phyloP scores from a whole-genome alignment of 306 rosid species.

The Casuarina cunninghamiana region DNA sequence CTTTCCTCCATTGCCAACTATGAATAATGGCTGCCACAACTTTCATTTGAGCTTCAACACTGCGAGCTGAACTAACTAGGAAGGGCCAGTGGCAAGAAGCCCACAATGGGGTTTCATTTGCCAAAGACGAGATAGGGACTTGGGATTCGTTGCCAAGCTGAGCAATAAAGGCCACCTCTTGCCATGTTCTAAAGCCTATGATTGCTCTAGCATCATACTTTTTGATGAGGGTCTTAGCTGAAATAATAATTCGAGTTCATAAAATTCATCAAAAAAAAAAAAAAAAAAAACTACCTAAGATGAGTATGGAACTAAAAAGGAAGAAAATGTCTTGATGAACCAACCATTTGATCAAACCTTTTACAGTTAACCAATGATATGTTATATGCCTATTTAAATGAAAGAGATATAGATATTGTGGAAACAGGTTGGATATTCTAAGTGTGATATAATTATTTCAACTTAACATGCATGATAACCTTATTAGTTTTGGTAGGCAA shows the following conservation, averaged over 20 bases:
- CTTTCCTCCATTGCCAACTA: constrained; percentile 28
- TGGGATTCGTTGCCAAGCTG: constrained; percentile 10
- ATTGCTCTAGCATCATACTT: constrained; percentile 5
- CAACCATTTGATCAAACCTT: no score
- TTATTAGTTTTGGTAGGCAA: no score
- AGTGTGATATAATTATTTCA: no score
- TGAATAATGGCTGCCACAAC: constrained; percentile 22
- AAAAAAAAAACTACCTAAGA: no score
- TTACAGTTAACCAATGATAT: no score
- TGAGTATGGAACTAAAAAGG: no score
- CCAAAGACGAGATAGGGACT: constrained; percentile 16
- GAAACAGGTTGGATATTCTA: no score
- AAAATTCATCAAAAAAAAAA: no score
- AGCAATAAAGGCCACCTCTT: background rate
- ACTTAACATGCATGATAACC: no score
- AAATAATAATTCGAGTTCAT: background rate
- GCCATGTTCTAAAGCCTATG: constrained; percentile 17
- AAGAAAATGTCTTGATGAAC: no score
- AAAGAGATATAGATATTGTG: no score
- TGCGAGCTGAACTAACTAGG: constrained; percentile 19
- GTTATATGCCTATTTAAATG: no score
- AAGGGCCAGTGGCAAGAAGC: constrained; percentile 5
- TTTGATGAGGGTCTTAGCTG: constrained; percentile 19
- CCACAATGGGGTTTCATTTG: constrained; percentile 15
- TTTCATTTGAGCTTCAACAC: constrained; percentile 15